phyloP scores from a whole-genome alignment of 2,329 filamentous ascomycete genomes.

The Neonectria ditissima region DNA sequence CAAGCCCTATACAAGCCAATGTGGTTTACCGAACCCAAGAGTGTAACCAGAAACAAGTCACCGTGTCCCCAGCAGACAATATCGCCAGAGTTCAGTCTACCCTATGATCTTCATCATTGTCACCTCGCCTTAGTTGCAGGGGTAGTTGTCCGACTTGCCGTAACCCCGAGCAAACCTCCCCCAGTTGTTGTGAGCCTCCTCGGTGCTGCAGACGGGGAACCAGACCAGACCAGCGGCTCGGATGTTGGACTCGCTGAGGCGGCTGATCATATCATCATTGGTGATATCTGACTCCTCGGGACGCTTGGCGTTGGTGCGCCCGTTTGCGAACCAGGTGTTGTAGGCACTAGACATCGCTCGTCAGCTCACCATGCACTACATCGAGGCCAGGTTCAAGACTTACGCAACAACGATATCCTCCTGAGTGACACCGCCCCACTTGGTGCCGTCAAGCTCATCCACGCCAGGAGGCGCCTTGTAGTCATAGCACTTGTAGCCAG shows the following conservation, averaged over 20 bases:
- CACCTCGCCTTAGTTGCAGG: constrained; percentile 15
- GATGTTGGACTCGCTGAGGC: constrained; percentile 7
- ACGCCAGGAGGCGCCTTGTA: constrained; percentile 6
- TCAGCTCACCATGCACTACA: background rate
- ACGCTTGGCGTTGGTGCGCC: background rate
- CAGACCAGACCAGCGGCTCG: constrained; percentile 10
- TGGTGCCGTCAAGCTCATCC: constrained; percentile 10
- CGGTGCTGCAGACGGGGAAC: background rate
- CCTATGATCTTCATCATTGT: background rate
- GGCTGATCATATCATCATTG: background rate
- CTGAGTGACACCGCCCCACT: constrained; percentile 16
- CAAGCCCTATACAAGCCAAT: background rate
- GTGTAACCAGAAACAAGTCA: background rate
- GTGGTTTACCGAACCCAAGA: background rate
- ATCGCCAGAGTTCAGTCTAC: background rate
- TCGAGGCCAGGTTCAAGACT: background rate
- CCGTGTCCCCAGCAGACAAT: background rate
- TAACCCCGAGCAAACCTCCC: constrained; percentile 2
- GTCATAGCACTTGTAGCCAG: constrained; percentile 15
- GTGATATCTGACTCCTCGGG: constrained; percentile 9
- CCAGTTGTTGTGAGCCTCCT: constrained; percentile 18
- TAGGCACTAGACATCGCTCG: background rate
- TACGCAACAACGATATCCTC: constrained; percentile 12
- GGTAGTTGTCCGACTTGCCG: constrained; percentile 7
- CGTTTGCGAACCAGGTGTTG: constrained; percentile 13